phyloP scores from a whole-genome alignment of 2,329 filamentous ascomycete species.

The Elsinoe batatas region DNA sequence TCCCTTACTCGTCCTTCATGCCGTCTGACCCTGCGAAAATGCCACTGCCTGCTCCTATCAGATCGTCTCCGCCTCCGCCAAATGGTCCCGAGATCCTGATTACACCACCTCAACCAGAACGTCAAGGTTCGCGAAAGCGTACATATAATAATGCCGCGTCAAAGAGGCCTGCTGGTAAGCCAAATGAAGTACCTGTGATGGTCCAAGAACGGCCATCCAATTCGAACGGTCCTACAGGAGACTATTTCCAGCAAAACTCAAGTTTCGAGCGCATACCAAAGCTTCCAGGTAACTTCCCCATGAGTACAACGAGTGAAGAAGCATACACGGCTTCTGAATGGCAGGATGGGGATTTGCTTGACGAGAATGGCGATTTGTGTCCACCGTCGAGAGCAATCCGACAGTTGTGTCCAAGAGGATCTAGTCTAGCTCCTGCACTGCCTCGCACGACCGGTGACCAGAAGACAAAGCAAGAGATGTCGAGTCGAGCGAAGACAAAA shows the following conservation, averaged over 20 bases:
- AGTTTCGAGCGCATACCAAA: not conserved
- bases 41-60: not conserved
- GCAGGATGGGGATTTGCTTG: not conserved
- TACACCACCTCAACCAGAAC: not conserved
- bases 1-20: slow-evolving; percentile 5
- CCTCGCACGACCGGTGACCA: not conserved
- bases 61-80: not conserved
- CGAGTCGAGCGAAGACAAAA: not conserved
- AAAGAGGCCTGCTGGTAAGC: not conserved
- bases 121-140: not conserved
- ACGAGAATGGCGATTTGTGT: not conserved
- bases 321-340: not conserved
- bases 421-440: not conserved
- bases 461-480: too few relatives aligned
- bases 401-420: slow-evolving; percentile 2
- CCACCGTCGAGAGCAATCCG: not conserved
- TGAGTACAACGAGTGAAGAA: slow-evolving; percentile 5
- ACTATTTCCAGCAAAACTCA: not conserved
- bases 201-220: not conserved
- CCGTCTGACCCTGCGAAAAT: not conserved
- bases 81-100: not conserved
- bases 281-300: not conserved
- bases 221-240: not conserved
- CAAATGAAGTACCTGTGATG: not conserved
- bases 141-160: not conserved